phyloP scores from a whole-genome alignment of 1,139 yeast species.

The Geotrichum fermentans region DNA sequence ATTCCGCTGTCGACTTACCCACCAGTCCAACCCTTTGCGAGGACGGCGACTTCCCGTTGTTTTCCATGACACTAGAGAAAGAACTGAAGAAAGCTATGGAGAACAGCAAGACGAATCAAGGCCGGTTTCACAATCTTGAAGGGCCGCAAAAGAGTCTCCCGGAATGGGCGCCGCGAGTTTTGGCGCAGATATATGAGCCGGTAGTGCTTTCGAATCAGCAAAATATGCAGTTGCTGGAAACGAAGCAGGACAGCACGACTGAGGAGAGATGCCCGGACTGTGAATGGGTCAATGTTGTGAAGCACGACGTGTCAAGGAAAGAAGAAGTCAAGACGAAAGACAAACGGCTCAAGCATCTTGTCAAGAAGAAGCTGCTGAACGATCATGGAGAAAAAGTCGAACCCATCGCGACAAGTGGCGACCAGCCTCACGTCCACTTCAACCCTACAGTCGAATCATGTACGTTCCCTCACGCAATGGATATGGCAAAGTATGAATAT shows the following conservation, averaged over 20 bases:
- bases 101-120: slow-evolving; percentile 9
- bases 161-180: slow-evolving; percentile 10
- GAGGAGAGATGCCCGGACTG: background rate
- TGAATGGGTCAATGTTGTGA: slow-evolving; percentile 5
- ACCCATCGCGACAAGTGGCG: background rate
- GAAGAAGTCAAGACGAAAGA: slow-evolving; percentile 1
- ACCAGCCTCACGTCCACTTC: background rate
- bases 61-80: background rate
- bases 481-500: background rate
- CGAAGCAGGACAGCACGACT: background rate
- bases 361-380: background rate
- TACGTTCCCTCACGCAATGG: slow-evolving; percentile 3
- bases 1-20: too few species aligned
- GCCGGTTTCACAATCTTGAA: slow-evolving; percentile 14
- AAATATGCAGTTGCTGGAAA: background rate
- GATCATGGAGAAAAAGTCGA: background rate
- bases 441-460: background rate
- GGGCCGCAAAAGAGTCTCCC: slow-evolving; percentile 13
- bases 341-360: slow-evolving; percentile 3
- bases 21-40: too few species aligned
- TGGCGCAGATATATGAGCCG: slow-evolving; percentile 9
- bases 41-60: background rate
- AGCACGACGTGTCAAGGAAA: slow-evolving; percentile 1
- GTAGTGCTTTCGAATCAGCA: background rate
- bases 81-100: background rate